Base-by-base conservation (phyloP, 805 yeast genomes). In the Cyberlindnera petersonii region DNA sequence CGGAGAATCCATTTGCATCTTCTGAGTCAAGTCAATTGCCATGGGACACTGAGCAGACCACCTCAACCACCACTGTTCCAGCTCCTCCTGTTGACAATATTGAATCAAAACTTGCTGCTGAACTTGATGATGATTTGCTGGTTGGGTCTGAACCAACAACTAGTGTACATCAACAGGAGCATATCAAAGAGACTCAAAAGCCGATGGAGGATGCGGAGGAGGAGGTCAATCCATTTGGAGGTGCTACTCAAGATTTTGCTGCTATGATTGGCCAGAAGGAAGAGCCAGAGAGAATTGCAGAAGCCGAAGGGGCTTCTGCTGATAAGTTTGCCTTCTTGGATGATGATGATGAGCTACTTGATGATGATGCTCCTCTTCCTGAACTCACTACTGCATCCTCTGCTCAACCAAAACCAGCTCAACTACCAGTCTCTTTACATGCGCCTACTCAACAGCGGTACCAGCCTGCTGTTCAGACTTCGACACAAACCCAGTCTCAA, bases 331-430 rank as follows among this genome's bases (percentile, higher is more conserved):
- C 71, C 67, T 26, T 63, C 27, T 18, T 63, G 6, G 43, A 36
- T n/a, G 2, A 41, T 40, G 70, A 66, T 39, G 76, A 71, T 22
- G 48, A 69, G 3, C 24, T 43, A 18, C 42, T 42, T 10, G 53
- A 48, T 16, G 53, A 50, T 16, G 50, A 43, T 2, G 24, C 45
- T 8, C 50, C 72, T 40, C 75, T 68, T 40, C 74, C 68, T 38
- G 71, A 60, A 52, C 37, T 31, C 16, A 22, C 22, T 18, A 31
- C 16, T 20, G n/a, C n/a, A n/a, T n/a, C n/a, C n/a, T 17, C 38
- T 24, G 24, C 15, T n/a, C 35, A 26, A 19, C 39, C 29, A 26
- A 11, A 13, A 7, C 37, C 24, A 6, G 31, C 22, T 6, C 40
- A 28, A 17, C 33, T 29, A n/a, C 39, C 27, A 4, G 16, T 18